These are phyloP conservation scores for Aspergillus pseudoviridinutans DNA, from an alignment of 2,329 filamentous ascomycete genomes.

Conservation along the genomic window DNA sequence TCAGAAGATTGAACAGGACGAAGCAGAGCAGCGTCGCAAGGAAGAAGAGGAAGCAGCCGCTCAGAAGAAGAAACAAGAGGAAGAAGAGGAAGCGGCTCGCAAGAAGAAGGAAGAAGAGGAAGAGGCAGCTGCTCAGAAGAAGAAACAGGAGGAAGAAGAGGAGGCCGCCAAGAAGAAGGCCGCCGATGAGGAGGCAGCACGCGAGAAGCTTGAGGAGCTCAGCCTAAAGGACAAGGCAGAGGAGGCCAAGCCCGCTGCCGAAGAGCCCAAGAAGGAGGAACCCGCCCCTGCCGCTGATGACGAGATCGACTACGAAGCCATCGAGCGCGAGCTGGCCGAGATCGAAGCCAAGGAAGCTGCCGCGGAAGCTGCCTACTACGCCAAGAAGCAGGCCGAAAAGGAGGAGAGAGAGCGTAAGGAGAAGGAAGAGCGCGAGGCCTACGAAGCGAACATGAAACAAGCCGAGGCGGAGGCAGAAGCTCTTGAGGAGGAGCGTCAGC, in stretches of 20 bases:
- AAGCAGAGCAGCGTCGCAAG: conserved; percentile 46
- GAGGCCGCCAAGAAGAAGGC: conserved; percentile 28
- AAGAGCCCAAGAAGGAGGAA: conserved; percentile 28
- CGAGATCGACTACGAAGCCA: conserved; percentile 45
- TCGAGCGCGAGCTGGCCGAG: conserved; percentile 45
- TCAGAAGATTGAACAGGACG: conserved; percentile 55
- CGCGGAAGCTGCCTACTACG: conserved; percentile 50
- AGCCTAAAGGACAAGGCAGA: conserved; percentile 39
- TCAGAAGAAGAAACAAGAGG: conserved; percentile 25
- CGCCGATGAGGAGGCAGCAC: conserved; percentile 19
- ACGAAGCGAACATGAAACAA: conserved; percentile 47
- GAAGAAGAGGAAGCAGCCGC: conserved; percentile 44
- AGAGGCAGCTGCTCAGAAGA: conserved; percentile 10
- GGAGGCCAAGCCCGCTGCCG: conserved; percentile 38
- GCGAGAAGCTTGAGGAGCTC: conserved; percentile 21
- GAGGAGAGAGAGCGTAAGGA: conserved; percentile 45
- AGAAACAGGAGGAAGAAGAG: conserved; percentile 24
- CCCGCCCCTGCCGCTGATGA: conserved; percentile 35
- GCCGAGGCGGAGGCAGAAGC: conserved; percentile 48
- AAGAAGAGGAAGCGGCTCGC: conserved; percentile 28
- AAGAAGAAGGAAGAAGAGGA: conserved; percentile 27
- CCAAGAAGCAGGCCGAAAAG: conserved; percentile 77
- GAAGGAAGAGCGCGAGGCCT: conserved; percentile 42
- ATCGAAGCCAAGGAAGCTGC: conserved; percentile 45
- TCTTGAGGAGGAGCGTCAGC: conserved; percentile 41